These are phyloP conservation scores for Lepidium sativum DNA, from an alignment of 345 rosid genomes.

Conservation along the genomic window DNA sequence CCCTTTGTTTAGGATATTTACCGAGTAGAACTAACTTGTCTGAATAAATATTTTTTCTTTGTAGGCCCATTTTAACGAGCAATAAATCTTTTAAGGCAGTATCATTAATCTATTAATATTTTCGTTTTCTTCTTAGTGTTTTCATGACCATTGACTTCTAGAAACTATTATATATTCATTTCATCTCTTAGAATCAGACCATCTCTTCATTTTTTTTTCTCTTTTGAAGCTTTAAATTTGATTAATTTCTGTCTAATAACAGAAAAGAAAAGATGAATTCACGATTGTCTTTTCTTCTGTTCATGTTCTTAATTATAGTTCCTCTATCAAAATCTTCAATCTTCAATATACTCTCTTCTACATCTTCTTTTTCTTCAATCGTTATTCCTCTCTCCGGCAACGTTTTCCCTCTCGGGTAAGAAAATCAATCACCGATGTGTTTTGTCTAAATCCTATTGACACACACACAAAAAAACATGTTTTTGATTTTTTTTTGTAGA, in stretches of 20 bases:
- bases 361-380: slow-evolving; percentile 31
- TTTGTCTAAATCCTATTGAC: not conserved
- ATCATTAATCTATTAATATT: not conserved
- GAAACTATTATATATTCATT: not conserved
- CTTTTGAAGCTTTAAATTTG: no score
- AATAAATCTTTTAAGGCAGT: not conserved
- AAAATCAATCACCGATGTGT: not conserved
- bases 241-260: no score
- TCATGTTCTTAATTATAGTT: not conserved
- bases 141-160: not conserved
- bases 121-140: not conserved
- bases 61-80: no score
- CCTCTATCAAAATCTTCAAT: not conserved
- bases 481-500: slow-evolving; percentile 24
- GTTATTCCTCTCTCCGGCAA: slow-evolving; percentile 59
- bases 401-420: slow-evolving; percentile 83
- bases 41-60: no score
- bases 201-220: not conserved
- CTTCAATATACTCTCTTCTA: slow-evolving; percentile 1
- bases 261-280: not conserved
- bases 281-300: not conserved
- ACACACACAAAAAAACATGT: not conserved
- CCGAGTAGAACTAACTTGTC: no score
- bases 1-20: no score
- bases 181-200: not conserved